phyloP scores from a whole-genome alignment of 768 basidiomycete species.

The Psilocybe cubensis region DNA sequence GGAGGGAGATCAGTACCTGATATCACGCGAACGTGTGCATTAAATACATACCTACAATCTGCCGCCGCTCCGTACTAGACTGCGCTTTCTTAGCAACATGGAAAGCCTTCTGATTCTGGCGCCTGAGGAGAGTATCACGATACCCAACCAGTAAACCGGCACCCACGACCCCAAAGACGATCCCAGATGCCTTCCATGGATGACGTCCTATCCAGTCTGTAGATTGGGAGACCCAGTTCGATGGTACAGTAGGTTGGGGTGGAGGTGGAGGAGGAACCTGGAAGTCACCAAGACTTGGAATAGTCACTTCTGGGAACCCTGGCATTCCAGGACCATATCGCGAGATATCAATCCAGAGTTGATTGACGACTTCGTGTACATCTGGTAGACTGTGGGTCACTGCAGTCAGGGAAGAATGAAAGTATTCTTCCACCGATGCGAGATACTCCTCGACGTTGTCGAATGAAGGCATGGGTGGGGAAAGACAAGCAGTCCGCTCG shows the following conservation, averaged over 20 bases:
- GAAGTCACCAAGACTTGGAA: conserved; percentile 72
- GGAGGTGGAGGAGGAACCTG: conserved; percentile 67
- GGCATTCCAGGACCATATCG: conserved; percentile 78
- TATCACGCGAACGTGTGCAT: neutral
- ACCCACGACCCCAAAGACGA: conserved; percentile 62
- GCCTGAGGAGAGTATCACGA: conserved; percentile 34
- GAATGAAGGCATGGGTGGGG: conserved; percentile 41
- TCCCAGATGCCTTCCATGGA: conserved; percentile 61
- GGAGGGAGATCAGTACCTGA: conserved; percentile 5
- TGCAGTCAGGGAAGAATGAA: conserved; percentile 57
- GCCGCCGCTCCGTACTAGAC: conserved; percentile 55
- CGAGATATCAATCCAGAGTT: conserved; percentile 78
- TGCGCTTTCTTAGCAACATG: conserved; percentile 47
- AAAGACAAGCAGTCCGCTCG: neutral
- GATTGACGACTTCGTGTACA: conserved; percentile 65
- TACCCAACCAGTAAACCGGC: conserved; percentile 67
- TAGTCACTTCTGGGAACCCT: conserved; percentile 49
- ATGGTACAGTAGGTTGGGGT: conserved; percentile 55
- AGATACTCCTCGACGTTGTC: conserved; percentile 77
- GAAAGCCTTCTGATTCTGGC: conserved; percentile 32
- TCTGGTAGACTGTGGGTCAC: conserved; percentile 65
- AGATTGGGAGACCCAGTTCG: conserved; percentile 49
- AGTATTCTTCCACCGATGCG: conserved; percentile 62
- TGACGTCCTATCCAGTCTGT: conserved; percentile 57
- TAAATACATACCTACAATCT: conserved; percentile 65